Evolutionary conservation across 352 stramenopile species (phyloP).

Genomic region (Phytophthora foliorum): DNA sequence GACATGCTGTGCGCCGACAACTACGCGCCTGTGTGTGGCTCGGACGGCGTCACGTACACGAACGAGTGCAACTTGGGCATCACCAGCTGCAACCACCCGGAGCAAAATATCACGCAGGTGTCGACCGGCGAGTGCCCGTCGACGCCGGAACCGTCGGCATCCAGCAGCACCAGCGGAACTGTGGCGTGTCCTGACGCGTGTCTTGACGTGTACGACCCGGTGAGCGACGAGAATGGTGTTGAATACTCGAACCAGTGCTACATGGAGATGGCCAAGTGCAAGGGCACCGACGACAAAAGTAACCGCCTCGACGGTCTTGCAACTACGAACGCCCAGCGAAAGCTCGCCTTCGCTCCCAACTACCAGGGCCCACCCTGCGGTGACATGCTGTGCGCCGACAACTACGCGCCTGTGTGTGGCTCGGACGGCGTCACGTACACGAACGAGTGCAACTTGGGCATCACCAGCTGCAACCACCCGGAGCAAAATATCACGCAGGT

Average conservation of each 20-base stretch:
- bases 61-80: conserved; percentile 42
- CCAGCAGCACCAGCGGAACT: background rate
- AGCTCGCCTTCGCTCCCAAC: conserved; percentile 12
- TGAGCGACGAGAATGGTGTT: conserved; percentile 41
- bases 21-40: conserved; percentile 40
- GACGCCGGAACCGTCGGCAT: conserved; percentile 5
- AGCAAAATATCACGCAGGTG: conserved; percentile 28
- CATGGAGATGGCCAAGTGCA: conserved; percentile 43
- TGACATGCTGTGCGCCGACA: conserved; percentile 33
- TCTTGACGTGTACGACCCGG: conserved; percentile 31
- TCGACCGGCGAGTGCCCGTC: conserved; percentile 29
- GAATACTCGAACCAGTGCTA: conserved; percentile 52
- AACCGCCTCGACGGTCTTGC: background rate
- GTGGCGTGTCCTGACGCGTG: conserved; percentile 15
- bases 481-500: conserved; percentile 29
- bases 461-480: conserved; percentile 41
- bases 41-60: conserved; percentile 42
- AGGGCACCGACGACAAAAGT: conserved; percentile 21
- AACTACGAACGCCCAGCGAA: conserved; percentile 15
- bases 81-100: conserved; percentile 38
- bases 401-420: conserved; percentile 38
- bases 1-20: conserved; percentile 34
- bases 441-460: conserved; percentile 39
- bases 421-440: conserved; percentile 45
- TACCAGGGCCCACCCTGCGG: conserved; percentile 16